A percentile compares a stretch with the other conserved stretches of the same genome.
Conservation (phyloP, 805 yeast genomes). For the Pichia sporocuriosa region DNA sequence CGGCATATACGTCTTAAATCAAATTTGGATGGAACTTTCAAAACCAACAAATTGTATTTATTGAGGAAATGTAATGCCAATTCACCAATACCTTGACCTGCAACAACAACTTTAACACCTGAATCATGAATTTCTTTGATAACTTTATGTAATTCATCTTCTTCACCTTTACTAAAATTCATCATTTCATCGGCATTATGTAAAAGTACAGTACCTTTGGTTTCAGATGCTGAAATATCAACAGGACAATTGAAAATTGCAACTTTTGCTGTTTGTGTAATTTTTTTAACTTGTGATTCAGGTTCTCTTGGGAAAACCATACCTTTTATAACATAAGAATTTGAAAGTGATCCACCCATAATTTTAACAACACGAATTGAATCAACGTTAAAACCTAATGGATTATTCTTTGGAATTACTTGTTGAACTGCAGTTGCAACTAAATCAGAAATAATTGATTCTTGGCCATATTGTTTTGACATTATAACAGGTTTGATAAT, state of each 20-base stretch:
- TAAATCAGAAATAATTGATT: constrained; percentile 65
- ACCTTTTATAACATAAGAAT: constrained; percentile 82
- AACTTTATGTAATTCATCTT: constrained; percentile 80
- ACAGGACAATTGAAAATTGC: constrained; percentile 92
- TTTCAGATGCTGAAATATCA: constrained; percentile 94
- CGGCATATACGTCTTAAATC: constrained; percentile 90
- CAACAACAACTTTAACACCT: constrained; percentile 82
- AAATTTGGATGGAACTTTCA: constrained; percentile 89
- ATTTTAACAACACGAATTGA: constrained; percentile 92
- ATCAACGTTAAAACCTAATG: constrained; percentile 76
- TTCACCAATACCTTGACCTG: constrained; percentile 94
- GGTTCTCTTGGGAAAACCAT: constrained; percentile 98
- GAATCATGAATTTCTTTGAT: constrained; percentile 76
- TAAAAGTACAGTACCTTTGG: constrained; percentile 92
- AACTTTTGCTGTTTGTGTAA: constrained; percentile 63
- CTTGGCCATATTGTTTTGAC: constrained; percentile 89
- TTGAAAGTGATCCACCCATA: constrained; percentile 78
- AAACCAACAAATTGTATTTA: constrained; percentile 74
- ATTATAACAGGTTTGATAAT: constrained; percentile 82
- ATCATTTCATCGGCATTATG: constrained; percentile 97
- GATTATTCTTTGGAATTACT: constrained; percentile 65
- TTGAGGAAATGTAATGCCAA: constrained; percentile 88
- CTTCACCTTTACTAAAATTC: constrained; percentile 94
- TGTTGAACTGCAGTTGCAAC: constrained; percentile 80
- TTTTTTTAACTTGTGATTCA: constrained; percentile 78